These are phyloP conservation scores for Sporobolomyces pararoseus DNA, from an alignment of 768 basidiomycete genomes.

Conservation along the genomic window DNA sequence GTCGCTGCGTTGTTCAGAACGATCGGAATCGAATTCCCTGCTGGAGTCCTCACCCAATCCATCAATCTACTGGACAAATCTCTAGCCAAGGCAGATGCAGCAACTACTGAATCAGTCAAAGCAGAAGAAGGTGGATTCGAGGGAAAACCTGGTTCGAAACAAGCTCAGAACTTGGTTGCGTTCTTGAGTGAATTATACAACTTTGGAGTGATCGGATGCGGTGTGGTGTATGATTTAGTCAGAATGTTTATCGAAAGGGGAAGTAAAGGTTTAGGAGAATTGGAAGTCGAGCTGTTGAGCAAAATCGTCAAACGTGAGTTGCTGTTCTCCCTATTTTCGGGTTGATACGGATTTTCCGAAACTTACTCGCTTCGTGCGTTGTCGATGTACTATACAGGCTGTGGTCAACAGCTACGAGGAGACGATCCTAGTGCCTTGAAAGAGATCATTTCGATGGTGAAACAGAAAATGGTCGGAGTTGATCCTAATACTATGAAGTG, in stretches of 20 bases:
- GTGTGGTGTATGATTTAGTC: conserved; percentile 86
- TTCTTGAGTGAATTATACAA: conserved; percentile 91
- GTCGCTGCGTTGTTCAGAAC: conserved; percentile 36
- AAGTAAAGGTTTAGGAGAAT: conserved; percentile 61
- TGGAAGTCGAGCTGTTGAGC: conserved; percentile 77
- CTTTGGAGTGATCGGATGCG: conserved; percentile 83
- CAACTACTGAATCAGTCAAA: not conserved
- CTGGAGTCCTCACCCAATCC: conserved; percentile 25
- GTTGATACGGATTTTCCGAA: too few species aligned
- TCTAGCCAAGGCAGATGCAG: conserved; percentile 14
- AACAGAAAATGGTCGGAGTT: conserved; percentile 61
- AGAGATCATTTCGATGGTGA: conserved; percentile 80
- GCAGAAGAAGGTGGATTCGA: conserved; percentile 34
- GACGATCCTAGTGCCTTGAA: conserved; percentile 90
- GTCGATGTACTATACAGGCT: conserved; percentile 62
- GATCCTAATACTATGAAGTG: conserved; percentile 58
- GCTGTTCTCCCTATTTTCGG: not conserved
- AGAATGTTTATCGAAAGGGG: conserved; percentile 59
- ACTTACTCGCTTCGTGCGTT: too few species aligned
- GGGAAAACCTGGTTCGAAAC: conserved; percentile 61
- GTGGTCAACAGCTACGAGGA: conserved; percentile 81
- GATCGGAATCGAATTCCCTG: conserved; percentile 38
- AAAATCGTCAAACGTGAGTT: conserved; percentile 71
- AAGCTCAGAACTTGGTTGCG: conserved; percentile 79
- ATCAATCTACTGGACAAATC: conserved; percentile 30